phyloP scores from a whole-genome alignment of 148 eudicot genomes.

The Vaccinium darrowii region DNA sequence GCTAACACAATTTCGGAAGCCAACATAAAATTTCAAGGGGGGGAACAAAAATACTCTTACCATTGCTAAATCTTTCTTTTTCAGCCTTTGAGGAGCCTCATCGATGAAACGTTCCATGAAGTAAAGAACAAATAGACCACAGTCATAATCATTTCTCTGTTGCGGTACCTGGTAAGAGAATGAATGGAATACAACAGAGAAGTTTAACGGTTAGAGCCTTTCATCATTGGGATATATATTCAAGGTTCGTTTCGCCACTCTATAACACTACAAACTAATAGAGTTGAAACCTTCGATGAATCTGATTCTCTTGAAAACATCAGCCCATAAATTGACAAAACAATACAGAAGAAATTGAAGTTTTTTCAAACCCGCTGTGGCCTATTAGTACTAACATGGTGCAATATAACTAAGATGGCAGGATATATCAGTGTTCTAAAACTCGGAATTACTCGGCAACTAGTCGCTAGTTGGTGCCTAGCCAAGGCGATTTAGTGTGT shows the following conservation, averaged over 20 bases:
- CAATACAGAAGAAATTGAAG: background rate
- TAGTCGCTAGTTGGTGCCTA: too few species aligned
- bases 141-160: slow-evolving; percentile 85
- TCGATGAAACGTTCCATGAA: slow-evolving; percentile 82
- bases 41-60: slow-evolving; percentile 23
- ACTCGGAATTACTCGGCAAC: too few species aligned
- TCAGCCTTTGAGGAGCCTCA: slow-evolving; percentile 71
- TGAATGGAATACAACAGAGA: background rate
- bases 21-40: background rate
- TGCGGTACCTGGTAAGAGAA: slow-evolving; percentile 64
- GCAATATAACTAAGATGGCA: background rate
- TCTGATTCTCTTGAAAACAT: background rate
- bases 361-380: background rate
- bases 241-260: background rate
- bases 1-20: background rate
- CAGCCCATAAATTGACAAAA: background rate
- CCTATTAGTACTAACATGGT: background rate
- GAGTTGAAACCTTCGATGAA: background rate
- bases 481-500: too few species aligned
- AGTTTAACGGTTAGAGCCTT: background rate
- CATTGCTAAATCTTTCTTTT: slow-evolving; percentile 42
- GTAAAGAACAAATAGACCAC: slow-evolving; percentile 87
- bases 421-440: too few species aligned
- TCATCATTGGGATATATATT: background rate
- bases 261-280: background rate